Evolutionary conservation across 2,329 filamentous ascomycete species (phyloP).

Genomic region (Dactylellina leptospora): DNA sequence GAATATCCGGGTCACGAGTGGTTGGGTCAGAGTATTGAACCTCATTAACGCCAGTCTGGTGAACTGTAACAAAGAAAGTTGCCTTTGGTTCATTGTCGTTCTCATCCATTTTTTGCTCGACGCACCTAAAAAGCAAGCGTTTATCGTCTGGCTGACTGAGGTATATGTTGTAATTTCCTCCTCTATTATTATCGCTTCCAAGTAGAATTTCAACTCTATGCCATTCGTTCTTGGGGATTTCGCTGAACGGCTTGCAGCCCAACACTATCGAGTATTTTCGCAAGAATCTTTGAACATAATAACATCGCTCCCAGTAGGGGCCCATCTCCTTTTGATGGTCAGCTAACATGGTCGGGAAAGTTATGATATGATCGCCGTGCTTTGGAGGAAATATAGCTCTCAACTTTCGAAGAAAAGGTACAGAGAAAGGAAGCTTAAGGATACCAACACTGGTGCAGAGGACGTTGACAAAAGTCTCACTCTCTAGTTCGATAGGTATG

Average conservation of each 20-base stretch:
- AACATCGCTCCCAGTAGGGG: constrained; percentile 49
- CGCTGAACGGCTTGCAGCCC: constrained; percentile 27
- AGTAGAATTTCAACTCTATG: constrained; percentile 39
- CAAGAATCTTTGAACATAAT: constrained; percentile 29
- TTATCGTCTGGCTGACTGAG: constrained; percentile 45
- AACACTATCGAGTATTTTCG: constrained; percentile 31
- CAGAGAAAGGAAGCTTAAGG: constrained; percentile 38
- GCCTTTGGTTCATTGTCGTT: constrained; percentile 32
- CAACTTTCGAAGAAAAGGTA: constrained; percentile 32
- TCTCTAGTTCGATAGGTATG: constrained; percentile 35
- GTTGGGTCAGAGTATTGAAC: constrained; percentile 43
- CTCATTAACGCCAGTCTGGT: constrained; percentile 47
- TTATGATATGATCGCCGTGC: constrained; percentile 45
- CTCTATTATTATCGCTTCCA: constrained; percentile 24
- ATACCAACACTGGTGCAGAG: constrained; percentile 42
- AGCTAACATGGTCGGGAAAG: constrained; percentile 31
- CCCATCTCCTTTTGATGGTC: constrained; percentile 34
- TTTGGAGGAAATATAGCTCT: constrained; percentile 13
- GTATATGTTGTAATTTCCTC: constrained; percentile 36
- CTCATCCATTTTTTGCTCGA: constrained; percentile 34
- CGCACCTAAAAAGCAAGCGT: constrained; percentile 41
- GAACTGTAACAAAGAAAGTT: constrained; percentile 48
- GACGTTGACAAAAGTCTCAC: constrained; percentile 37
- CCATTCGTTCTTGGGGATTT: constrained; percentile 37
- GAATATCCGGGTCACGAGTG: constrained; percentile 20